Base-by-base conservation (phyloP, 2,329 filamentous ascomycete genomes). In the Cercospora sp. region DNA sequence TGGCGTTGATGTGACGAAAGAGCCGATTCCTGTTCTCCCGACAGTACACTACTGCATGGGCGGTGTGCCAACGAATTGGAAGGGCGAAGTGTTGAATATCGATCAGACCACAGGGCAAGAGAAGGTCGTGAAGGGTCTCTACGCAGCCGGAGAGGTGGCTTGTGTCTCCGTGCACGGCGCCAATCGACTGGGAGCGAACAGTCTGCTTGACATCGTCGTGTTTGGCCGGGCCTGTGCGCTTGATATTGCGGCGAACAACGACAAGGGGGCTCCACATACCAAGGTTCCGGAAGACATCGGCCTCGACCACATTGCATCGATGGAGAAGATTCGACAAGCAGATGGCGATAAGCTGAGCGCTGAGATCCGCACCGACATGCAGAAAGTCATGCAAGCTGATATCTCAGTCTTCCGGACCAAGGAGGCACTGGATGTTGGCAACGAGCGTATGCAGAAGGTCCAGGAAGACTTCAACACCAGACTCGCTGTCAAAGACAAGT, bases 11-110 rank as follows among this genome's bases (percentile, higher is more conserved):
- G 81, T 85, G 23, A 83, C 81, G 13, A 80, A 78, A 70, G 76
- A 85, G 67, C 81, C 83, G 0, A 85, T 85, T 67, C 83, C 83
- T 1, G 83, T 85, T 2, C 69, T 80, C 4, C 83, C 83, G 0
- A 85, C 83, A 1, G 83, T 85, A 3, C 83, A 85, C 70, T 85
- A 84, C 69, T 83, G 81, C 69, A 85, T 84, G 83, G 83, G 83
- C 20, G 83, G 83, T 26, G 82, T 84, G 12, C 82, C 83, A 7
- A 85, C 83, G 2, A 84, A 84, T 60, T 84, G 80, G 69, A 81
- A 81, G 51, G 83, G 83, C 18, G 80, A 84, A 67, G 82, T 84
- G 9, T 71, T 85, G 3, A 77, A 80, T 59, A 76, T 84, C 60
- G 75, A 77, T 26, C 70, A 70, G 39, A 57, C 33, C 8, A 76